These are phyloP conservation scores for Blastobotrys raffinosifermentans DNA, from an alignment of 1,139 yeast genomes.

Conservation along the genomic window DNA sequence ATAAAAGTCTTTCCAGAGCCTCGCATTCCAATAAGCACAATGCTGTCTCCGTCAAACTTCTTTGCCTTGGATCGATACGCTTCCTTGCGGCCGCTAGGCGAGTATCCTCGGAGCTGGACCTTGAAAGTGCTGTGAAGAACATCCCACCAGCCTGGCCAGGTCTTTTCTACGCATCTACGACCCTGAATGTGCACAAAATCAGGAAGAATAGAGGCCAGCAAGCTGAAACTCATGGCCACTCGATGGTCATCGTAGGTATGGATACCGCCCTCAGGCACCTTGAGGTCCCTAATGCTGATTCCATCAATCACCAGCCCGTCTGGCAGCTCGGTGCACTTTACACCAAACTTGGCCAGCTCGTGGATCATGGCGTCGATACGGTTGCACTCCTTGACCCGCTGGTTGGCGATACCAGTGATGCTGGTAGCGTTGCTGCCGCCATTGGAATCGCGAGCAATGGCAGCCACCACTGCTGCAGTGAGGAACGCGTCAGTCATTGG, in stretches of 20 bases:
- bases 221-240: constrained; percentile 95
- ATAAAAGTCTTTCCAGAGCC: constrained; percentile 95
- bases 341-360: constrained; percentile 87
- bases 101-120: constrained; percentile 64
- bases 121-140: constrained; percentile 64
- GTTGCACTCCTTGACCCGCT: constrained; percentile 95
- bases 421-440: constrained; percentile 47
- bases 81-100: constrained; percentile 20
- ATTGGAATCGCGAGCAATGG: constrained; percentile 54
- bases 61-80: constrained; percentile 1
- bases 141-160: constrained; percentile 99
- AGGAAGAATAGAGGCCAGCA: constrained; percentile 55
- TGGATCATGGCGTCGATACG: constrained; percentile 92
- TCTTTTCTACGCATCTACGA: constrained; percentile 89
- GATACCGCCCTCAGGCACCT: constrained; percentile 47
- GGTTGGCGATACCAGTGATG: constrained; percentile 95
- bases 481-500: constrained; percentile 99
- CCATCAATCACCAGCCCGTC: constrained; percentile 93
- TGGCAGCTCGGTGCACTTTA: constrained; percentile 70
- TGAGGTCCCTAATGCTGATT: constrained; percentile 36
- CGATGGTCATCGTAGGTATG: constrained; percentile 91
- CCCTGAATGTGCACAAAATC: constrained; percentile 70
- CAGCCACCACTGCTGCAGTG: constrained; percentile 96
- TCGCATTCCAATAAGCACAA: constrained; percentile 92
- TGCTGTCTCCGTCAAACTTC: constrained; percentile 43